Evolutionary conservation across 345 rosid genomes (phyloP), one percentile per base, ranked within the genome.

Genomic region (Nephelium lappaceum): DNA sequence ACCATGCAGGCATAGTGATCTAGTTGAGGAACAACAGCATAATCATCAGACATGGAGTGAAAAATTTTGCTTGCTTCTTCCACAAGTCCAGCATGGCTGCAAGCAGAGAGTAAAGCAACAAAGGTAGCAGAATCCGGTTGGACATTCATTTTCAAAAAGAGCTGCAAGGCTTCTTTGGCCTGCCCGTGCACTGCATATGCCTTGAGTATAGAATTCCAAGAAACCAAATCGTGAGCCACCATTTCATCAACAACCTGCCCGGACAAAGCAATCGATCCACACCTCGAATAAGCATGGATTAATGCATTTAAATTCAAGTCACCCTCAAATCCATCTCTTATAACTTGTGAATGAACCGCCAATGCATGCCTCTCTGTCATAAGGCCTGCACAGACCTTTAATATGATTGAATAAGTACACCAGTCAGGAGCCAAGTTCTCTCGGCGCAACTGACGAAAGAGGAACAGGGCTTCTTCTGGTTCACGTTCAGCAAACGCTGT

Each of bases 181-280:
- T 86, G 87, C 55, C 98, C 98, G 24, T 93, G 95, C 75, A 95
- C 77, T 25, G 97, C 88, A 84, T 87, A 90, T 8, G 94, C 95
- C 88, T 93, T 93, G 51, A 95, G 92, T 88, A 95, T 87, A 6
- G 98, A 90, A 81, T 93, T 95, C 97, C 98, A 95, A 0, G 97
- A 93, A 74, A 91, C 87, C 70, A 83, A 69, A 84, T 95, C 88
- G 36, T 69, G 88, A 7, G 61, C 81, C 21, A 60, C 84, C 92
- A 93, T 91, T 72, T 85, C 87, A 60, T 88, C 83, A 79, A 95
- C 92, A 60, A 89, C 97, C 73, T 88, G 89, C 83, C 82, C 80
- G 69, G 95, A 88, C 76, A 87, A 84, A 61, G 74, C 81, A 80
- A 95, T 81, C 73, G 89, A 89, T 69, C 98, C 95, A 78, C 90